These are phyloP conservation scores for Gloeopeniophorella convolvens DNA, from an alignment of 768 basidiomycete species.

Conservation along the genomic window DNA sequence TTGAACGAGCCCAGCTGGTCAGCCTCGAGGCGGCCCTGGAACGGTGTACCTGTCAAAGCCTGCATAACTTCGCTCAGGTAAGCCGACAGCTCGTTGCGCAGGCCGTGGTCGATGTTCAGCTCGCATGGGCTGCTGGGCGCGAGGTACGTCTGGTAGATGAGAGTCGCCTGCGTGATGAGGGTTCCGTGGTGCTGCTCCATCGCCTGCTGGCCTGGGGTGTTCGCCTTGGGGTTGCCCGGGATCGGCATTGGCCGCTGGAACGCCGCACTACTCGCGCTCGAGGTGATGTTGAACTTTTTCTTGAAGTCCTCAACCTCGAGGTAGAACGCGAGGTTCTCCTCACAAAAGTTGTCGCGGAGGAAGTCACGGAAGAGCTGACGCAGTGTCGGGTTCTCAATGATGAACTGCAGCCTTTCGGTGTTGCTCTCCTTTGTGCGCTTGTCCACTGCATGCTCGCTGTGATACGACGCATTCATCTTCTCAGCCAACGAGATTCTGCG, in stretches of 20 bases:
- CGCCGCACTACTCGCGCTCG: conserved; percentile 42
- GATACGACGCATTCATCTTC: conserved; percentile 53
- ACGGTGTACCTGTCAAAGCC: conserved; percentile 64
- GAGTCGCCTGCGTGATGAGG: conserved; percentile 88
- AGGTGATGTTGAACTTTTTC: conserved; percentile 91
- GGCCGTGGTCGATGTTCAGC: conserved; percentile 95
- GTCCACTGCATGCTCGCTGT: conserved; percentile 39
- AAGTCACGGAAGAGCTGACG: conserved; percentile 92
- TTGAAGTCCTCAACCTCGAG: conserved; percentile 97
- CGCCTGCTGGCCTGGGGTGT: conserved; percentile 70
- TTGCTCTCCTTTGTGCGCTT: conserved; percentile 79
- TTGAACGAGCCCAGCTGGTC: conserved; percentile 81
- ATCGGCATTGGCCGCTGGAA: conserved; percentile 45
- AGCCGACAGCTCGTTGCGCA: conserved; percentile 89
- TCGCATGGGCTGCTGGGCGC: conserved; percentile 94
- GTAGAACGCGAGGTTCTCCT: conserved; percentile 98
- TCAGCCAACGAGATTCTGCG: conserved; percentile 74
- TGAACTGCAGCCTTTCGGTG: conserved; percentile 83
- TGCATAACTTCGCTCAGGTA: conserved; percentile 90
- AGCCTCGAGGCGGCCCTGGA: conserved; percentile 75
- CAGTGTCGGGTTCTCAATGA: conserved; percentile 87
- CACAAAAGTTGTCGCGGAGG: conserved; percentile 90
- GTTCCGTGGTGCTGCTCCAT: conserved; percentile 98
- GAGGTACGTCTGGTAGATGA: conserved; percentile 91
- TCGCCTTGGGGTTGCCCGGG: conserved; percentile 28